Conservation (phyloP, 1,139 yeast genomes). For the Chernovozyma aurita region DNA sequence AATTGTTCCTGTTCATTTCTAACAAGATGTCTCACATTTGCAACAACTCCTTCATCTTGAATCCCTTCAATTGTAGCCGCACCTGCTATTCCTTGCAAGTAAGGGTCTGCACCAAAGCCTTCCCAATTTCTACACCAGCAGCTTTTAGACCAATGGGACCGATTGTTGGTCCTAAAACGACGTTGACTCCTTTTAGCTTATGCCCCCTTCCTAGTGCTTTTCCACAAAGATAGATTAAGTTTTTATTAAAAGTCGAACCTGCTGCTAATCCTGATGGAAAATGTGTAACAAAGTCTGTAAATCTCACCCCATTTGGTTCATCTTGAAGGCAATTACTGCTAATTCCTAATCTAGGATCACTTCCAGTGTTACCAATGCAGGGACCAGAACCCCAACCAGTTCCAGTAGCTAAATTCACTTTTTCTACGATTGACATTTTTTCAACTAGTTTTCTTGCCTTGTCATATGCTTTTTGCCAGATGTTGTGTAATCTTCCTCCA, state of each 20-base stretch:
- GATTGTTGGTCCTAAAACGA: conserved; percentile 56
- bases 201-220: conserved; percentile 56
- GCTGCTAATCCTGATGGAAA: conserved; percentile 59
- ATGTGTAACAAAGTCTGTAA: conserved; percentile 52
- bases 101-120: conserved; percentile 62
- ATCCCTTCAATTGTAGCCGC: conserved; percentile 52
- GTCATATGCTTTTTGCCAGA: conserved; percentile 55
- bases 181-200: conserved; percentile 54
- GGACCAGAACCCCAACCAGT: conserved; percentile 63
- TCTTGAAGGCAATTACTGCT: conserved; percentile 61
- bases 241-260: conserved; percentile 56
- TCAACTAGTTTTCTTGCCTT: conserved; percentile 50
- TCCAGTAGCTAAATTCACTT: conserved; percentile 63
- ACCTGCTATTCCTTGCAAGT: conserved; percentile 54
- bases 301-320: conserved; percentile 61
- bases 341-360: conserved; percentile 52
- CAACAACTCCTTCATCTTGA: conserved; percentile 56
- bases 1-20: conserved; percentile 65
- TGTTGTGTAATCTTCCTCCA: conserved; percentile 40
- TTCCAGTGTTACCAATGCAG: conserved; percentile 62
- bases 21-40: conserved; percentile 51
- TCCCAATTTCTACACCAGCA: conserved; percentile 64
- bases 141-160: conserved; percentile 66
- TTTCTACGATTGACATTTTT: conserved; percentile 54
- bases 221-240: conserved; percentile 49